A percentile compares a stretch with the other conserved stretches of the same genome.
Conservation (phyloP, 2,329 filamentous ascomycete species). For the Calonectria pseudoreteaudii region DNA sequence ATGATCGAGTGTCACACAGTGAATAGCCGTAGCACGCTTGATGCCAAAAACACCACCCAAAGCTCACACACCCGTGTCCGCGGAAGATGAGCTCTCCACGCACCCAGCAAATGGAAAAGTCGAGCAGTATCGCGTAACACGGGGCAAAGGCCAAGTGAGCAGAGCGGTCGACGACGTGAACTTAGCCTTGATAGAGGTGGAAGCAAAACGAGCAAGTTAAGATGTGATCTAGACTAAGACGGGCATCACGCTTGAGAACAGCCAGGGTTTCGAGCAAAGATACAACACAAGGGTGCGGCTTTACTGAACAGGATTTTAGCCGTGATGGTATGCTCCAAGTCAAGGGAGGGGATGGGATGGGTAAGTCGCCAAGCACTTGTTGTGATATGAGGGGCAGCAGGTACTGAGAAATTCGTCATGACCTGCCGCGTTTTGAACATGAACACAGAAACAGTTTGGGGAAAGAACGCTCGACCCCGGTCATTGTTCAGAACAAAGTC, state of each 20-base stretch:
- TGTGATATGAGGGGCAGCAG: not conserved
- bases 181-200: conserved; percentile 51
- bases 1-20: conserved; percentile 58
- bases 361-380: not conserved
- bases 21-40: conserved; percentile 67
- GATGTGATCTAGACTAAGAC: conserved; percentile 26
- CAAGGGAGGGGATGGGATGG: not conserved
- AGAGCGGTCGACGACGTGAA: conserved; percentile 57
- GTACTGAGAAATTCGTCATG: not conserved
- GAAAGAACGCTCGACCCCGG: not conserved
- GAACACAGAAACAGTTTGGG: not conserved
- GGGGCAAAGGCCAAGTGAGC: conserved; percentile 61
- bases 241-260: conserved; percentile 24
- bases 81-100: conserved; percentile 67
- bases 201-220: conserved; percentile 71
- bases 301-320: not conserved
- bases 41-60: conserved; percentile 74
- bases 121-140: conserved; percentile 61
- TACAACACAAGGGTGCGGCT: not conserved
- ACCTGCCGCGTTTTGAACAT: not conserved
- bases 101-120: conserved; percentile 68
- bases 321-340: not conserved
- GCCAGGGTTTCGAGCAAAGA: not conserved
- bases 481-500: conserved; percentile 7
- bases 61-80: conserved; percentile 65